Evolutionary conservation across 345 rosid genomes (phyloP), one percentile per base, ranked within the genome.

Genomic region (Citrus sp.): DNA sequence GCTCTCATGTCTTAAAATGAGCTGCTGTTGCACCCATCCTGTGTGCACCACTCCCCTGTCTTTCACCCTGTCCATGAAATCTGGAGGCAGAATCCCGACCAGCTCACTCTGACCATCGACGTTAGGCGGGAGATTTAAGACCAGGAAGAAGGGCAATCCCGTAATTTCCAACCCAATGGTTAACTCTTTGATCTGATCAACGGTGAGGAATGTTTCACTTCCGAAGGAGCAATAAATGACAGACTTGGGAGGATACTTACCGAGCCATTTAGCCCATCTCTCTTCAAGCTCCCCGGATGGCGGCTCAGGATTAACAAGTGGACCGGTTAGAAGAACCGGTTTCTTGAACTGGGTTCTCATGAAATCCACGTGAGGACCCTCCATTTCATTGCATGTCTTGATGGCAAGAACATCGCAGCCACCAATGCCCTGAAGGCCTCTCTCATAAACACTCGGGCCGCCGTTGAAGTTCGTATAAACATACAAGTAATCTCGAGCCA

Each of bases 21-120:
- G 84, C 58, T 37, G 79, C 18, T 84, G 86, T 35, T 62, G 89
- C 21, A 84, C 84, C 89, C 87, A 84, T 8, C 87, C 86, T 14
- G 74, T 51, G 73, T 84, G 83, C 67, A 82, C 67, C 9, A 80
- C 30, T 3, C 80, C 83, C 51, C 85, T 80, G 32, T 64, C 84
- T 25, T 65, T 56, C 40, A 82, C 83, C 54, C 83, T 79, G 59
- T 84, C 80, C 60, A 28, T 3, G 66, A 84, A 84, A 60, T 83
- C 83, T 51, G 73, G n/a, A 2, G 84, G 89, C 38, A 84, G 56
- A 46, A 75, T 75, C 7, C 60, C 6, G 42, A 56, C 38, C 46
- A 84, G 13, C 59, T 73, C 73, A 13, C 55, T 6, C 12, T 13
- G 73, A 5, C 46, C 63, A 4, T 81, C 34, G 8, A 42, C 16